Evolutionary conservation across 441 rosid genomes (phyloP).

Genomic region (Populus hybrid): DNA sequence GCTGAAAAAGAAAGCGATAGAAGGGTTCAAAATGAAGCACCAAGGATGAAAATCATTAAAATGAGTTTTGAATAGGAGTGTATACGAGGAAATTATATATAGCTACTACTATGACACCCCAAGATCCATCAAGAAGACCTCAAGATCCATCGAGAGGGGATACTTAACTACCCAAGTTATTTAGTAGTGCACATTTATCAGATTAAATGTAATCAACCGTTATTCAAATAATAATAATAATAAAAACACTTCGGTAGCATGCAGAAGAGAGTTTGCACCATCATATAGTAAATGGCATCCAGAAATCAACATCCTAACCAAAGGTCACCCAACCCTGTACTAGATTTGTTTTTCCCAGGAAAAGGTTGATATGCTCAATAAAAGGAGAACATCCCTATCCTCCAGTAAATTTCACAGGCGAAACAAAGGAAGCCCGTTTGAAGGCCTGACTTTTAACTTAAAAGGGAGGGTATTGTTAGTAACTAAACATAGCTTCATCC

Average conservation of each 20-base stretch:
- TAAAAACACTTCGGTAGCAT: background rate
- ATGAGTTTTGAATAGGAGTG: background rate
- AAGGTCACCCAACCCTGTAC: background rate
- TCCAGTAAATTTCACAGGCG: slow-evolving; percentile 2
- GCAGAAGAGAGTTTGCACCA: background rate
- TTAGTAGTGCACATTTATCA: background rate
- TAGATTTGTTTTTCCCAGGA: background rate
- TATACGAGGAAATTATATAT: background rate
- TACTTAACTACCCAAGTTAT: background rate
- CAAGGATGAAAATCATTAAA: background rate
- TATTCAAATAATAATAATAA: background rate
- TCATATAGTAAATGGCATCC: background rate
- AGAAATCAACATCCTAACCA: slow-evolving; percentile 1
- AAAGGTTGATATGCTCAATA: background rate
- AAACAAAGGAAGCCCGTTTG: background rate
- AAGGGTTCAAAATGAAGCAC: slow-evolving; percentile 5
- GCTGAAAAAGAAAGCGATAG: slow-evolving; percentile 42
- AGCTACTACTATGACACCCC: background rate
- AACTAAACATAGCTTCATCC: background rate
- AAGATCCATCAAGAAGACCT: too few species aligned
- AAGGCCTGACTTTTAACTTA: background rate
- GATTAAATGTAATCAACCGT: background rate
- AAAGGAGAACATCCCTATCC: background rate
- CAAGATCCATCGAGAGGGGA: background rate
- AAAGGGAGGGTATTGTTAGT: background rate